Evolutionary conservation across 345 rosid species (phyloP).

Genomic region (Aquilaria sinensis): DNA sequence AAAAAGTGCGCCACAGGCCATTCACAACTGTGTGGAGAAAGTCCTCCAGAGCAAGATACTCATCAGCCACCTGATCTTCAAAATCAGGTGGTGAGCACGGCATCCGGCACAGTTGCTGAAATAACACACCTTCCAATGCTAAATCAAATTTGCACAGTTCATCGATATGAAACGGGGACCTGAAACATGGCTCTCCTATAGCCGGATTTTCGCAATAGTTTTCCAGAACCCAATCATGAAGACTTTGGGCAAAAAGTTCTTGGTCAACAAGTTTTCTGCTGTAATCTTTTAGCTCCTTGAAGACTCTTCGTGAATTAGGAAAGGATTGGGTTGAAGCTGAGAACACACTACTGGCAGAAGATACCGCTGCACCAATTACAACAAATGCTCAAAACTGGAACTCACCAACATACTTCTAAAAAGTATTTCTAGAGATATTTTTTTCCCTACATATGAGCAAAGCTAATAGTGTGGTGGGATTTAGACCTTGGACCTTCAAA

Average conservation of each 20-base stretch:
- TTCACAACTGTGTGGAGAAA: conserved; percentile 41
- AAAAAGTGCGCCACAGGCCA: conserved; percentile 64
- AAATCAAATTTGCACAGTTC: conserved; percentile 51
- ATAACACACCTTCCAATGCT: conserved; percentile 56
- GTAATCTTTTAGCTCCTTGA: conserved; percentile 45
- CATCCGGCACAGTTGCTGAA: conserved; percentile 58
- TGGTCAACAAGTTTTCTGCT: conserved; percentile 27
- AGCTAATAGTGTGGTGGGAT: background rate
- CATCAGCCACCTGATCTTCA: conserved; percentile 29
- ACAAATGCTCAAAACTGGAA: conserved; percentile 10
- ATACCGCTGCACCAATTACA: conserved; percentile 25
- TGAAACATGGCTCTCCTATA: conserved; percentile 23
- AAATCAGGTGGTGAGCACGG: conserved; percentile 34
- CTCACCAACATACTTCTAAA: background rate
- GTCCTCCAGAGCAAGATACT: conserved; percentile 48
- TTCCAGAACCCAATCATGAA: conserved; percentile 43
- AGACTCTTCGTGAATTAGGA: conserved; percentile 37
- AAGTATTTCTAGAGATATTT: background rate
- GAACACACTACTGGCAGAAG: conserved; percentile 38
- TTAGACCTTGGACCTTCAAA: background rate
- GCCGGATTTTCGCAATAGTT: conserved; percentile 20
- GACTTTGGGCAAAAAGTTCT: conserved; percentile 31
- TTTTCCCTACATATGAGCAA: background rate
- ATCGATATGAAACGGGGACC: conserved; percentile 39
- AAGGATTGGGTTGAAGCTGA: conserved; percentile 36